Evolutionary conservation across 805 yeast species (phyloP), one percentile per base, ranked within the genome.

Genomic region (Wickerhamiella sergipiensis): DNA sequence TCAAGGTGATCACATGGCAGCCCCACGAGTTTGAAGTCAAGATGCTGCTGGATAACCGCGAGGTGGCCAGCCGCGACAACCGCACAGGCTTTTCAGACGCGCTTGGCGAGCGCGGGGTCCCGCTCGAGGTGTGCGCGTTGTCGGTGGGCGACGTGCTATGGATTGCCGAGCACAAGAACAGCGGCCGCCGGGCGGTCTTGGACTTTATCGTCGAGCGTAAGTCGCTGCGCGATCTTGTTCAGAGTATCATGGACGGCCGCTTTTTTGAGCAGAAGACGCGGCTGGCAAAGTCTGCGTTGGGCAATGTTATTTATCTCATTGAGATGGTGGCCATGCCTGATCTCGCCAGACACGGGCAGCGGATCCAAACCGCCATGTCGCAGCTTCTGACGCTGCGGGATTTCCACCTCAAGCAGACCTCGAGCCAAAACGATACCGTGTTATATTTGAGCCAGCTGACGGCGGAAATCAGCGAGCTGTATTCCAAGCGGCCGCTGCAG

Each of bases 121-220:
- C 67, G 3, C 70, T 77, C 48, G 81, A 77, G 19, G 76, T 74
- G 0, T 64, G 77, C 46, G 70, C 85, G 1, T 69, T 92, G 26
- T 68, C 92, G 0, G 77, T 89, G 2, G 97, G 98, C 6, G 99
- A 92, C 68, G 82, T 83, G 0, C 55, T 83, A 9, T 92, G 97
- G 98, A 72, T 88, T 2, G 98, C 96, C 0, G 74, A 75, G 51
- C 76, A 87, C 59, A 75, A 69, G 49, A 57, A 53, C 0, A 75
- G 85, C 0, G 73, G 75, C 1, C 74, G 75, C 49, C 81, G 81
- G 50, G 86, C 81, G 4, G 82, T 85, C 0, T 66, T 92, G 17
- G 84, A 90, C 62, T 81, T 78, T 54, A 83, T 92, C n/a, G 75
- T 90, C 45, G 99, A 92, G 68, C 72, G 99, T 39, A 92, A 92